Percentiles rank a stretch among this genome's conserved stretches.
Conservation (phyloP, 1,284 basidiomycete species). For the Moesziomyces parantarcticus region DNA sequence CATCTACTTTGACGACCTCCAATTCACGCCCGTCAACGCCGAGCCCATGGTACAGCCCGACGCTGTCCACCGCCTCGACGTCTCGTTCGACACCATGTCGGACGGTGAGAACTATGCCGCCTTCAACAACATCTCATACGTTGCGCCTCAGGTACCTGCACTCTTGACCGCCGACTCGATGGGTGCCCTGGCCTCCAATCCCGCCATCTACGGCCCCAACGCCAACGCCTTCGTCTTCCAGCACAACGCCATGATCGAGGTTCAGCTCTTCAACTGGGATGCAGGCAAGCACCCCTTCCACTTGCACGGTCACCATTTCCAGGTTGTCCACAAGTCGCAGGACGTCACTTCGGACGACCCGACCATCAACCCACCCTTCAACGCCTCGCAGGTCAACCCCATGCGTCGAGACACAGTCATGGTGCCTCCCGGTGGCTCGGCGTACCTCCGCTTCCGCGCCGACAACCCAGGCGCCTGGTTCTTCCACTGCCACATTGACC, state of each 20-base stretch:
- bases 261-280: constrained; percentile 65
- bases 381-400: constrained; percentile 74
- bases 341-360: constrained; percentile 83
- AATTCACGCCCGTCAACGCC: constrained; percentile 68
- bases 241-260: constrained; percentile 62
- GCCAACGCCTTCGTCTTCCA: constrained; percentile 64
- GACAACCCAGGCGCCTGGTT: constrained; percentile 62
- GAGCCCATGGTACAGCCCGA: constrained; percentile 67
- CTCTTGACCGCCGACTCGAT: constrained; percentile 50
- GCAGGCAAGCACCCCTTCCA: constrained; percentile 55
- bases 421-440: constrained; percentile 55
- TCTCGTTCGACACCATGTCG: constrained; percentile 70
- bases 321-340: constrained; percentile 74
- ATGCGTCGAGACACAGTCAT: constrained; percentile 68
- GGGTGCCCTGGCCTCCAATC: constrained; percentile 66
- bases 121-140: constrained; percentile 73
- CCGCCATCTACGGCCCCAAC: constrained; percentile 47
- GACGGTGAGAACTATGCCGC: constrained; percentile 62
- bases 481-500: constrained; percentile 61
- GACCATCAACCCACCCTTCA: constrained; percentile 80
- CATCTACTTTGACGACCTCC: constrained; percentile 69
- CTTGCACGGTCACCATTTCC: constrained; percentile 39
- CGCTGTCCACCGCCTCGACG: constrained; percentile 68
- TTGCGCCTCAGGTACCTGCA: constrained; percentile 58
- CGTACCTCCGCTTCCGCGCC: constrained; percentile 56